Conservation (phyloP, 495 filamentous ascomycete species). For the Patellaria atrata region DNA sequence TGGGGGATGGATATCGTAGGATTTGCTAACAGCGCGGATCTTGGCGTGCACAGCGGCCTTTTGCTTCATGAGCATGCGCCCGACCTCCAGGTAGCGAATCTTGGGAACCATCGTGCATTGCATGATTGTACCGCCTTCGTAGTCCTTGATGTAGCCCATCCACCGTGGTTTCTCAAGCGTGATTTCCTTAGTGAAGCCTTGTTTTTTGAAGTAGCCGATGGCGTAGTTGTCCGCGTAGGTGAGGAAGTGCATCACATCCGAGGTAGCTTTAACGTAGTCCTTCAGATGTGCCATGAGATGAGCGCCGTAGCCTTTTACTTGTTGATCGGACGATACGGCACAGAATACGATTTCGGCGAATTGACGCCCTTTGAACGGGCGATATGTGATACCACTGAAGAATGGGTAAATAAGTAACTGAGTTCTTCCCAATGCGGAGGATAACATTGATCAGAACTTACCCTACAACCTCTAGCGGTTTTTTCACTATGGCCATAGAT, state of each 20-base stretch:
- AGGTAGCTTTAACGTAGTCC: conserved; percentile 96
- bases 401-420: conserved; percentile 11
- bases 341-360: conserved; percentile 99
- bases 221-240: conserved; percentile 99
- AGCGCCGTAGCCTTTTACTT: conserved; percentile 96
- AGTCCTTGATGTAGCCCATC: conserved; percentile 99
- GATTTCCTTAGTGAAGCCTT: conserved; percentile 97
- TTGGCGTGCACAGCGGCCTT: conserved; percentile 90
- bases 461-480: conserved; percentile 84
- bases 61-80: conserved; percentile 94
- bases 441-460: conserved; percentile 21
- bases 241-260: conserved; percentile 93
- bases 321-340: conserved; percentile 92
- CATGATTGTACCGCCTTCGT: conserved; percentile 98
- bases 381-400: conserved; percentile 78
- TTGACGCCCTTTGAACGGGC: conserved; percentile 80
- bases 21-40: conserved; percentile 80
- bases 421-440: too few relatives aligned
- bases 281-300: conserved; percentile 97
- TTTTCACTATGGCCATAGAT: conserved; percentile 94
- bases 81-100: conserved; percentile 83
- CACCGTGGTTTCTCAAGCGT: conserved; percentile 77
- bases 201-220: conserved; percentile 98
- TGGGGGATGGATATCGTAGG: conserved; percentile 72
- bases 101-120: conserved; percentile 94